phyloP scores from a whole-genome alignment of 2,329 filamentous ascomycete species.

The Talaromyces sp. region DNA sequence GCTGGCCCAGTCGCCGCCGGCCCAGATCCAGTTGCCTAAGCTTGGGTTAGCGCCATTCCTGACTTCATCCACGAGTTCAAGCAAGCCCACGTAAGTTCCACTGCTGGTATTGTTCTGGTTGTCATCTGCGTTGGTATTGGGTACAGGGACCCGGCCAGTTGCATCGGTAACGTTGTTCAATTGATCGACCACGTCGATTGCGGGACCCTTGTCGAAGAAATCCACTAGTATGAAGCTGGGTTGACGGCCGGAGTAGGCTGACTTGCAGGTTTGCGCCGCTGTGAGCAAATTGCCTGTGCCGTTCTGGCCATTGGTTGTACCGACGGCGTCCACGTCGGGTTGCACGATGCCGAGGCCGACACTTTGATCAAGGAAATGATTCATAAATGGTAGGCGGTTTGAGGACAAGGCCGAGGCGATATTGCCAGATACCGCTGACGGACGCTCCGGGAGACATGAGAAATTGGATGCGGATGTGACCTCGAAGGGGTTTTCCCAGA shows the following conservation, averaged over 20 bases:
- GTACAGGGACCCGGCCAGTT: conserved; percentile 39
- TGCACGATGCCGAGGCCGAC: conserved; percentile 52
- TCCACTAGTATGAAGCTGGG: conserved; percentile 76
- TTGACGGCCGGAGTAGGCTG: conserved; percentile 52
- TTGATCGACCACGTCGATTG: conserved; percentile 63
- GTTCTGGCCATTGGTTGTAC: conserved; percentile 60
- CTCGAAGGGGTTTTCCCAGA: conserved; percentile 70
- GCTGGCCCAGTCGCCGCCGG: conserved; percentile 38
- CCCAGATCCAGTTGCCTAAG: conserved; percentile 43
- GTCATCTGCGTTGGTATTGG: conserved; percentile 23
- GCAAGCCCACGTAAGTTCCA: conserved; percentile 36
- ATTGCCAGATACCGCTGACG: conserved; percentile 48
- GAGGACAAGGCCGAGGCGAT: conserved; percentile 48
- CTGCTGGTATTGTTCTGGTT: conserved; percentile 24
- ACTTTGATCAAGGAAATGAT: conserved; percentile 69
- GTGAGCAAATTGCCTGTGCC: conserved; percentile 51
- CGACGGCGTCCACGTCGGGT: conserved; percentile 57
- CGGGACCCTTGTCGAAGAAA: conserved; percentile 68
- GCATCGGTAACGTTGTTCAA: conserved; percentile 55
- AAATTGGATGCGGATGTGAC: conserved; percentile 60
- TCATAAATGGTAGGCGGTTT: conserved; percentile 65
- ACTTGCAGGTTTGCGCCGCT: conserved; percentile 49
- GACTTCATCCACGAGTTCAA: conserved; percentile 34
- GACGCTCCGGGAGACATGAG: conserved; percentile 67
- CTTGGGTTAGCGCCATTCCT: conserved; percentile 33